Percentiles rank a stretch among this genome's conserved stretches.
phyloP scores from a whole-genome alignment of 495 filamentous ascomycete genomes.

The Penicillium cataractarum region DNA sequence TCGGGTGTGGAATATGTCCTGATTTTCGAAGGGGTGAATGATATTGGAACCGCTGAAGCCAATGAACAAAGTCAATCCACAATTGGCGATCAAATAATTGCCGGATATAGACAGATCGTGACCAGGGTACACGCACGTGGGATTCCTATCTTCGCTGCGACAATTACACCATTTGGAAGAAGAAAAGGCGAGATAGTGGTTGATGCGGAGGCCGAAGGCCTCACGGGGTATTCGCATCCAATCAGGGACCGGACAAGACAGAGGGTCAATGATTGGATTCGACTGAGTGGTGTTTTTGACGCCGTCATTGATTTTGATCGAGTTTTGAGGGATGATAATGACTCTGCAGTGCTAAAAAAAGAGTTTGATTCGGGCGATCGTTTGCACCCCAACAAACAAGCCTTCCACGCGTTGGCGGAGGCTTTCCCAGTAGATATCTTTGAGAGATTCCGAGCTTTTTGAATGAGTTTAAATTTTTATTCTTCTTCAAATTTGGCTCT shows the following conservation, averaged over 20 bases:
- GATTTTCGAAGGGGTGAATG: conserved; percentile 77
- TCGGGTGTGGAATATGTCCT: conserved; percentile 63
- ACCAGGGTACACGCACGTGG: conserved; percentile 58
- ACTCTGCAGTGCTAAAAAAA: conserved; percentile 44
- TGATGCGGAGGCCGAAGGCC: conserved; percentile 24
- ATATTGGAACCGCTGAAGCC: conserved; percentile 60
- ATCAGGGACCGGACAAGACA: conserved; percentile 60
- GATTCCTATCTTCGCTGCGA: conserved; percentile 62
- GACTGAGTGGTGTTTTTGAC: conserved; percentile 60
- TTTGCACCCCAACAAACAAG: conserved; percentile 69
- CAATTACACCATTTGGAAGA: conserved; percentile 67
- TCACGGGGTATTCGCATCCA: conserved; percentile 56
- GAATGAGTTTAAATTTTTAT: background rate
- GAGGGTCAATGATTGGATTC: conserved; percentile 66
- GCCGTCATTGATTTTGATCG: conserved; percentile 66
- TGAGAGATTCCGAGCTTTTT: background rate
- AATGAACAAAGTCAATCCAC: conserved; percentile 51
- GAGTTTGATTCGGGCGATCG: conserved; percentile 70
- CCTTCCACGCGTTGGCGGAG: conserved; percentile 65
- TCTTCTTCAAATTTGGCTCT: too few relatives aligned
- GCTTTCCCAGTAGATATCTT: conserved; percentile 62
- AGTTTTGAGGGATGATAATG: conserved; percentile 55
- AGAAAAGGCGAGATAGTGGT: conserved; percentile 29
- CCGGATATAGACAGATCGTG: conserved; percentile 61
- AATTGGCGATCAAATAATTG: conserved; percentile 55